phyloP scores from a whole-genome alignment of 768 basidiomycete species.

The Kondoa subrosea region DNA sequence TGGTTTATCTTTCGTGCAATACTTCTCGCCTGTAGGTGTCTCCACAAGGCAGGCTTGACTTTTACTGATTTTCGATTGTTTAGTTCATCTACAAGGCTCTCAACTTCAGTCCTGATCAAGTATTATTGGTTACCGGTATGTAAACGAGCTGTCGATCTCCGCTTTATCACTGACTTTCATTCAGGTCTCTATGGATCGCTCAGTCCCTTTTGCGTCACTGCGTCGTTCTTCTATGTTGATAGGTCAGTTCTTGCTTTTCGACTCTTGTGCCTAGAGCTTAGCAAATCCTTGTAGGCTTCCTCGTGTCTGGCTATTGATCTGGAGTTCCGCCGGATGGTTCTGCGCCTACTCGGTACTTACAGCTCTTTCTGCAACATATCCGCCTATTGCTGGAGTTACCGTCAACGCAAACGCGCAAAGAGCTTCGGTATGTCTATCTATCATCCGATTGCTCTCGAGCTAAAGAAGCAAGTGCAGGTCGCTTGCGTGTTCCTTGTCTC shows the following conservation, averaged over 20 bases:
- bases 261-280: background rate
- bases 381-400: background rate
- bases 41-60: too few relatives aligned
- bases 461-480: too few relatives aligned
- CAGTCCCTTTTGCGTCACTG: background rate
- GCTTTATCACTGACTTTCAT: background rate
- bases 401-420: constrained; percentile 3
- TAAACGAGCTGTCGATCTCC: background rate
- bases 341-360: background rate
- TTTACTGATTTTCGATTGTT: too few relatives aligned
- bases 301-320: background rate
- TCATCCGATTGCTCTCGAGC: too few relatives aligned
- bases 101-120: background rate
- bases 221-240: background rate
- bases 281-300: background rate
- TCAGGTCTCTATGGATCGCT: background rate
- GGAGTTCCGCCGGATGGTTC: background rate
- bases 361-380: background rate
- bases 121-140: background rate
- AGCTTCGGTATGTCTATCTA: too few relatives aligned
- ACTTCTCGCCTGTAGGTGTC: constrained; percentile 3
- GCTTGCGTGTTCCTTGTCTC: background rate
- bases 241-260: background rate
- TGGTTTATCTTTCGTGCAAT: constrained; percentile 1
- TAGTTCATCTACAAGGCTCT: constrained; percentile 8